Base-by-base conservation (phyloP, 2,329 filamentous ascomycete genomes). In the Exophiala lecanii-corni region DNA sequence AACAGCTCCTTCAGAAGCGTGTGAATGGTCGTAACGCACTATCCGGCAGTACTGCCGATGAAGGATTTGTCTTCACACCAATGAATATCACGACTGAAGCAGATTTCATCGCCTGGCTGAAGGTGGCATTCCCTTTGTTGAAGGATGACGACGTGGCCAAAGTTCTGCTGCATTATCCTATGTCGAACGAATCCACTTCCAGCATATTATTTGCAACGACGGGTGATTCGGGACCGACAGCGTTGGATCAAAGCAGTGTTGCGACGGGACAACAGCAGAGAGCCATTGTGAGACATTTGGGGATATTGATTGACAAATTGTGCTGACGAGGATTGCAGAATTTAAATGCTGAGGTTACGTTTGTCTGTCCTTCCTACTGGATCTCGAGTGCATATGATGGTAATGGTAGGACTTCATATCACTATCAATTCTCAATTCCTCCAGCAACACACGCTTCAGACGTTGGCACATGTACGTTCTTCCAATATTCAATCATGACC, bases 311-410 rank as follows among this genome's bases (percentile, higher is more conserved):
- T 32, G 12, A 9, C 25, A 28, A 9, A 32, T 32, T 32, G 18
- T 16, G 16, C 41, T 42, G 25, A 49, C 26, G 3, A 21, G 15
- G 19, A 34, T 7, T 2, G 7, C 47, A 58, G 34, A 74, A 76
- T 54, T 69, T 79, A 36, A 74, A 72, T 49, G 73, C 70, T 31
- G 76, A 81, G 57, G 64, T 69, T 1, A 74, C 72, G 2, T 78
- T 79, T 47, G 64, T 73, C 32, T 80, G 77, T 55, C 71, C 75
- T 0, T 68, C 71, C 0, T 78, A 78, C 57, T 79, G 71, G 55
- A 62, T 79, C 19, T 68, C 70, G 49, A 65, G 64, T 9, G 75
- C 71, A 3, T 75, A 65, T 59, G 51, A 61, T 13, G 72, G 74
- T 48, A 50, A 69, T 19, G 74, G 75, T 59, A 78, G 42, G 69